A percentile compares a stretch with the other conserved stretches of the same genome.
Evolutionary conservation across 1,284 basidiomycete species (phyloP).

Genomic region (Heterobasidion annosum): DNA sequence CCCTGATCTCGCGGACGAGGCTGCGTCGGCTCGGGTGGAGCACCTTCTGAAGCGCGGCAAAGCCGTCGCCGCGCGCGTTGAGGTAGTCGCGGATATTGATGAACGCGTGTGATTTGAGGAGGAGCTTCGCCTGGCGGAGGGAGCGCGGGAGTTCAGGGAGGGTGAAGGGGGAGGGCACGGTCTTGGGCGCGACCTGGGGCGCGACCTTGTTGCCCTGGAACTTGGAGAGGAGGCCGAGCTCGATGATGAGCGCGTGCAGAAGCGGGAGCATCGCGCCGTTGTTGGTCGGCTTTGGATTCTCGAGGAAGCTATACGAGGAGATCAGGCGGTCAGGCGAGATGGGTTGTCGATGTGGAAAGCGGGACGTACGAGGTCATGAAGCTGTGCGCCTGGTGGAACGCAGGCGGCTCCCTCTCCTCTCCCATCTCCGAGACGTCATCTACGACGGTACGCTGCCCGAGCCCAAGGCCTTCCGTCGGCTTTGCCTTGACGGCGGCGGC

Average conservation of each 20-base stretch:
- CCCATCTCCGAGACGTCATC: slow-evolving; percentile 42
- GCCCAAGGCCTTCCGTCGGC: slow-evolving; percentile 9
- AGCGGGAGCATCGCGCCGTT: slow-evolving; percentile 24
- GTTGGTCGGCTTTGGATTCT: slow-evolving; percentile 38
- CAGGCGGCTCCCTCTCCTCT: slow-evolving; percentile 3
- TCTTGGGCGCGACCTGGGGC: slow-evolving; percentile 19
- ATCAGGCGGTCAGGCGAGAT: not conserved
- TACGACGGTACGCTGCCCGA: slow-evolving; percentile 33
- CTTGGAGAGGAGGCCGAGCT: slow-evolving; percentile 28
- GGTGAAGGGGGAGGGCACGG: slow-evolving; percentile 13
- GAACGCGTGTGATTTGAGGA: slow-evolving; percentile 57
- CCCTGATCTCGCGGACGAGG: slow-evolving; percentile 46
- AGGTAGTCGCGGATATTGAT: slow-evolving; percentile 68
- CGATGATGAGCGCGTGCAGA: slow-evolving; percentile 33
- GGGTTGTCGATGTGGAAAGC: not conserved
- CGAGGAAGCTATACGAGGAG: slow-evolving; percentile 34
- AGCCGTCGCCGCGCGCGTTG: slow-evolving; percentile 51
- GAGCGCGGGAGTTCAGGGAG: slow-evolving; percentile 40
- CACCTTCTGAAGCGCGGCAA: slow-evolving; percentile 46
- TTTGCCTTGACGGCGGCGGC: not conserved
- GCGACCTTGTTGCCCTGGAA: slow-evolving; percentile 37
- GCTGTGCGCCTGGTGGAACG: slow-evolving; percentile 29
- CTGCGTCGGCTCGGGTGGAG: slow-evolving; percentile 54
- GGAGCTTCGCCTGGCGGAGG: slow-evolving; percentile 48
- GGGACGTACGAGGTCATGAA: slow-evolving; percentile 24